Evolutionary conservation across 164 flowering plant species (phyloP), one percentile per base, ranked within the genome.

Genomic region (Macadamia integrifolia): DNA sequence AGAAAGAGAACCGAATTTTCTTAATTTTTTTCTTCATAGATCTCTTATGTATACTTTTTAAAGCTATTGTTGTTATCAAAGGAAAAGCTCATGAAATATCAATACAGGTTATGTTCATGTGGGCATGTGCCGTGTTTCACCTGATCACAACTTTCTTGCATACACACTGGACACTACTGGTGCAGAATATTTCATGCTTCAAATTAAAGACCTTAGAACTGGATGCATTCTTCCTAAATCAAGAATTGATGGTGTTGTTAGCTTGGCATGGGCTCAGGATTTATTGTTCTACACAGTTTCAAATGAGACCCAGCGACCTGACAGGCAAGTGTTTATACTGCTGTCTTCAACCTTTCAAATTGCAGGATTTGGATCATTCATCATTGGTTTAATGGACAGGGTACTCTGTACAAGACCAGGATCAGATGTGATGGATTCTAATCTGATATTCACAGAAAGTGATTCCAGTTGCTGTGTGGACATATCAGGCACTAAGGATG

Each of bases 231-330:
- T 85, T 69, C 81, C 86, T 44, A 76, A 75, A 12, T 66, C 74
- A 50, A 69, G 75, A 59, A 83, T 76, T 50, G 82, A 85, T 67
- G 88, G 88, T 15, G 95, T 91, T 77, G 91, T 90, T 66, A 94
- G 93, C 80, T 74, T 94, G 85, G 98, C 91, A 66, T 94, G 98
- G 98, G 93, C 89, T 56, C 78, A 77, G 72, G 88, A 91, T 71
- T 63, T 79, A 50, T 69, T 94, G 73, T 85, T 91, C 67, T 90
- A 90, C 65, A 94, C 97, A 1, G 65, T 81, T 30, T 78, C 80
- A 46, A 93, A 94, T 76, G 87, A 86, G 61, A 87, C 81, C 64
- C 95, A 85, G 65, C 76, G 97, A 31, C 98, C 96, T 74, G 77
- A 76, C 87, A 86, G 93, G 98, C 77, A 82, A 74, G 61, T 28